Evolutionary conservation across 2,329 filamentous ascomycete genomes (phyloP), one percentile per base, ranked within the genome.

Genomic region (Fusarium sp.): DNA sequence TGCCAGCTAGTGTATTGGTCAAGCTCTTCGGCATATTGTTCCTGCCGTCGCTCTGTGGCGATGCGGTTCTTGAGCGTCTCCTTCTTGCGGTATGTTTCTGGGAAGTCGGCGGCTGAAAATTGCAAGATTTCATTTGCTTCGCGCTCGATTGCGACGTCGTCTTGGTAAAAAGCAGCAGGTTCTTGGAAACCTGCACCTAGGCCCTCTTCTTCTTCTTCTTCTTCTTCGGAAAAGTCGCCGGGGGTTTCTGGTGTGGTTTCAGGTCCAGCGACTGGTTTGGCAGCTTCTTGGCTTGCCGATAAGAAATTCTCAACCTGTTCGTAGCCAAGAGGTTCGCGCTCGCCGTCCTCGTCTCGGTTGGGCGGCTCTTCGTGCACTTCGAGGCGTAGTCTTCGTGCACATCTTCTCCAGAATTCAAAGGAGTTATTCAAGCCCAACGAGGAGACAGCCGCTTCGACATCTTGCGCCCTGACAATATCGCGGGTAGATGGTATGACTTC

Each of bases 401-500:
- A 79, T 13, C 68, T 73, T 1, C 74, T 76, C 83, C 84, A 86
- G 50, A 82, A 82, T 6, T 73, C 65, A 1, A 67, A 61, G 1
- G 73, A 71, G 49, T 80, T 72, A 14, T 70, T 58, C 64, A 86
- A 61, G 0, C 79, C 78, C 4, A 86, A 63, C 3, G 82, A 82
- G 2, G 77, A 73, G 2, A 79, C 71, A 0, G 84, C 84, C 1
- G 82, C 81, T 25, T 75, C 69, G 3, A 83, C 82, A 56, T 87
- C 84, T 27, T 76, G 75, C 5, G 56, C 62, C 37, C 73, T 74
- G 3, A 85, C 77, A 6, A 76, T 60, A 5, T 66, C 58, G 14
- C 70, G 71, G 2, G 71, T 72, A 4, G 67, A 67, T 2, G 72
- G 67, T 1, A 63, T 53, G 4, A 72, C 57, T 21, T 75, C 67